Base-by-base conservation (phyloP, 257 asterid species). In the Datura wrightii region DNA sequence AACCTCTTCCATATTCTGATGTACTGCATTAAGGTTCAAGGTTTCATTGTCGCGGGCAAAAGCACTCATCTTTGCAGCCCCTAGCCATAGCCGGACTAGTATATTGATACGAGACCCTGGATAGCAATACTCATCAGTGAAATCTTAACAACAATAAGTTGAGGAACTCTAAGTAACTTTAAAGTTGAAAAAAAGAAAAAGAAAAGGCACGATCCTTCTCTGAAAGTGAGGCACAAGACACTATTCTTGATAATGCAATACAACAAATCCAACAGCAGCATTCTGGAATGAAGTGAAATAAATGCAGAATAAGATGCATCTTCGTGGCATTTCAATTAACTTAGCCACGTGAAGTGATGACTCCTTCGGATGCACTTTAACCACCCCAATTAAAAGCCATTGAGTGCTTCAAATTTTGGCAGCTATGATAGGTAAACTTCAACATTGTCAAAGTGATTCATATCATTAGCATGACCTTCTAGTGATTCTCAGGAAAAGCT, bases 271-370 rank as follows among this genome's bases (percentile, higher is more conserved):
- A 46, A 24, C n/a, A 46, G 10, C 59, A 48, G 10, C 59, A 24
- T 60, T 52, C 7, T 31, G 82, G 62, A 50, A 50, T 31, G 13
- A 19, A 48, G 60, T 48, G 81, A 10, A 37, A 74, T 6, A 74
- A 74, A 50, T 48, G 60, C 60, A 76, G 63, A 76, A 52, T 76
- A 53, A 76, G 31, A 50, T 52, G 63, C 39, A 76, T 76, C 62
- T 31, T 76, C 42, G n/a, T 50, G 81, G 60, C 62, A 76, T 74
- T 74, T 19, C 58, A 46, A 74, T 46, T 46, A 44, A 46, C 80
- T 46, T 19, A 19, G 11, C 80, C 59, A 48, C 10, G 31, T 5
- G 1, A 76, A 76, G 42, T 74, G 80, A 48, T 74, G 59, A 74
- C 37, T 74, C 42, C 60, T 74, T 46, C 6, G 0, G 11, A 1